Evolutionary conservation across 495 filamentous ascomycete genomes (phyloP).

Genomic region (Hypoxylon subgilvum): DNA sequence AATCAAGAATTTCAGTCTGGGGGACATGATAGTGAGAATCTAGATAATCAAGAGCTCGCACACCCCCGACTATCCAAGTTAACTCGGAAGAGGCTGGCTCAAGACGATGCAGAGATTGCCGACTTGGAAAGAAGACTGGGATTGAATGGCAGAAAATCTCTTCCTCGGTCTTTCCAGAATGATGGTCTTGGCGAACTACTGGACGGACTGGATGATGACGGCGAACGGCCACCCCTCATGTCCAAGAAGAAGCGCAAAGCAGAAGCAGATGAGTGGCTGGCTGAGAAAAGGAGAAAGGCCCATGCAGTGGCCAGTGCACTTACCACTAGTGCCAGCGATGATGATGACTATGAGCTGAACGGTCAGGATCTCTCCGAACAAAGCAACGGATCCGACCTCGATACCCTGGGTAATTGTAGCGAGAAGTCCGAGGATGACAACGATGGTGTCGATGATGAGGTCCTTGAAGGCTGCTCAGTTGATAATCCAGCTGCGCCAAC

Average conservation of each 20-base stretch:
- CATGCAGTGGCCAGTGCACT: slow-evolving; percentile 28
- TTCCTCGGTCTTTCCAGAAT: slow-evolving; percentile 78
- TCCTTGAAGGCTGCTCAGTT: slow-evolving; percentile 44
- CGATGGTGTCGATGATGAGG: slow-evolving; percentile 38
- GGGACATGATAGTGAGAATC: slow-evolving; percentile 35
- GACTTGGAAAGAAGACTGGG: slow-evolving; percentile 88
- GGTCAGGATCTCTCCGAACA: slow-evolving; percentile 21
- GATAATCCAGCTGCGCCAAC: slow-evolving; percentile 18
- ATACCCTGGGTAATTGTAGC: slow-evolving; percentile 37
- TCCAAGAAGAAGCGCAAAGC: slow-evolving; percentile 72
- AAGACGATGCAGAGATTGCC: slow-evolving; percentile 87
- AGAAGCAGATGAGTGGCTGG: slow-evolving; percentile 60
- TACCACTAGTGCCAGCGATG: slow-evolving; percentile 38
- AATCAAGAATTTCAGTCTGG: slow-evolving; percentile 30
- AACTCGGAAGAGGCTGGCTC: slow-evolving; percentile 66
- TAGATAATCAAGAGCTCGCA: slow-evolving; percentile 36
- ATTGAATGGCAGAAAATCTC: slow-evolving; percentile 75
- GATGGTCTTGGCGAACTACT: slow-evolving; percentile 84
- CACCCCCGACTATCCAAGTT: slow-evolving; percentile 58
- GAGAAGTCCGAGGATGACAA: slow-evolving; percentile 27
- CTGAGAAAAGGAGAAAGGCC: slow-evolving; percentile 55
- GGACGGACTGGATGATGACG: slow-evolving; percentile 66
- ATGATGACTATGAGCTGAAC: slow-evolving; percentile 39
- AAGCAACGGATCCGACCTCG: slow-evolving; percentile 26
- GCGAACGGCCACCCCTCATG: slow-evolving; percentile 57